A percentile compares a stretch with the other conserved stretches of the same genome.
These are phyloP conservation scores for Pisolithus thermaeus DNA, from an alignment of 1,284 basidiomycete genomes.

Conservation along the genomic window DNA sequence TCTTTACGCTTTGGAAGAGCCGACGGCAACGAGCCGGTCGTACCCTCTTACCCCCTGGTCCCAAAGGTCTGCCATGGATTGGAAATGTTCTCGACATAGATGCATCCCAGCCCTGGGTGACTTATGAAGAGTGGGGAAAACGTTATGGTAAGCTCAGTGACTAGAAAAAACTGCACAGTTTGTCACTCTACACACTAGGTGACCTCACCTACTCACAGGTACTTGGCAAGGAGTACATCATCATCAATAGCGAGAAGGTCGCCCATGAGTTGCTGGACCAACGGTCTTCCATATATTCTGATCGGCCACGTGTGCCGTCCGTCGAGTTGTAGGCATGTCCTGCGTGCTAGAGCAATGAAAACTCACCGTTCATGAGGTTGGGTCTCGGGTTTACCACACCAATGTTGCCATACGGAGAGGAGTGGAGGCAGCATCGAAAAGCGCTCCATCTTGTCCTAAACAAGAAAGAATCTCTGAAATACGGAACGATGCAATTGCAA, in stretches of 20 bases:
- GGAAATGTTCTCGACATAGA: neutral
- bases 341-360: no score
- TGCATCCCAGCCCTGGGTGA: neutral
- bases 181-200: neutral
- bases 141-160: neutral
- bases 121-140: neutral
- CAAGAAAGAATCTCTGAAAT: neutral
- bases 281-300: constrained; percentile 27
- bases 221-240: constrained; percentile 21
- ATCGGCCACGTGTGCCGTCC: constrained; percentile 17
- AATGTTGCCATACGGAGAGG: neutral
- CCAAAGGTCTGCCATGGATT: neutral
- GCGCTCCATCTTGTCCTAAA: neutral
- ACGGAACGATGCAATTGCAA: neutral
- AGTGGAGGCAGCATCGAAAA: neutral
- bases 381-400: neutral
- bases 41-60: neutral
- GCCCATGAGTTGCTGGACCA: constrained; percentile 25
- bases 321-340: constrained; percentile 20
- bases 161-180: neutral
- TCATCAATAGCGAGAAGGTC: constrained; percentile 22
- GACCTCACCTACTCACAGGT: neutral
- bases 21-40: no score
- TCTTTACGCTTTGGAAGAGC: no score
- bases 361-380: neutral